A percentile compares a stretch with the other conserved stretches of the same genome.
phyloP scores from a whole-genome alignment of 495 filamentous ascomycete genomes.

The Antarctomyces pellizariae region DNA sequence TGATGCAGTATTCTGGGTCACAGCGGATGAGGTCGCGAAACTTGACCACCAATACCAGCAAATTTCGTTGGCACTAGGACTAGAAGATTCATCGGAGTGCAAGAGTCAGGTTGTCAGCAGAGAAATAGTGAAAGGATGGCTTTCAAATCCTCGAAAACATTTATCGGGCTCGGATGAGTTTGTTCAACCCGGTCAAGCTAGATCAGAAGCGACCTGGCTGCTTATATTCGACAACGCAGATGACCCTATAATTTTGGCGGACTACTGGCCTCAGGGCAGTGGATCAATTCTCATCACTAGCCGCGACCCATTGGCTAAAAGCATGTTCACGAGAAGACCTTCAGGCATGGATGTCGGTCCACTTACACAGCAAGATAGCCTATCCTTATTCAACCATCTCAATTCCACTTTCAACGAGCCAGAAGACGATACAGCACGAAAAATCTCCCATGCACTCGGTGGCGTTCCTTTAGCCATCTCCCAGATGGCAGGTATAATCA shows the following conservation, averaged over 20 bases:
- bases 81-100: conserved; percentile 13
- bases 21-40: conserved; percentile 14
- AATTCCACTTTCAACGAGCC: background rate
- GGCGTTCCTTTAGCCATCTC: conserved; percentile 19
- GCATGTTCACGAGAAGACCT: conserved; percentile 1
- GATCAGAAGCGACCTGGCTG: conserved; percentile 18
- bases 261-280: conserved; percentile 15
- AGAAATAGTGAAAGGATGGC: conserved; percentile 16
- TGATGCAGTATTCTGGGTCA: conserved; percentile 21
- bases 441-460: conserved; percentile 11
- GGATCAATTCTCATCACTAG: conserved; percentile 19
- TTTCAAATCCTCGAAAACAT: conserved; percentile 12
- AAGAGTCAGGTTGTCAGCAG: conserved; percentile 13
- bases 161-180: conserved; percentile 6
- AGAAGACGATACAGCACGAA: conserved; percentile 1
- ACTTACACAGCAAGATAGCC: conserved; percentile 3
- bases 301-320: conserved; percentile 10
- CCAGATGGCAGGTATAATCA: conserved; percentile 20
- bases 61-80: conserved; percentile 15
- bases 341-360: conserved; percentile 5
- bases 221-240: conserved; percentile 20
- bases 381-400: conserved; percentile 4
- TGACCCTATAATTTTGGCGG: conserved; percentile 12
- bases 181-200: conserved; percentile 4
- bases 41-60: conserved; percentile 13